phyloP scores from a whole-genome alignment of 441 rosid species.

The Pelargonium australe region DNA sequence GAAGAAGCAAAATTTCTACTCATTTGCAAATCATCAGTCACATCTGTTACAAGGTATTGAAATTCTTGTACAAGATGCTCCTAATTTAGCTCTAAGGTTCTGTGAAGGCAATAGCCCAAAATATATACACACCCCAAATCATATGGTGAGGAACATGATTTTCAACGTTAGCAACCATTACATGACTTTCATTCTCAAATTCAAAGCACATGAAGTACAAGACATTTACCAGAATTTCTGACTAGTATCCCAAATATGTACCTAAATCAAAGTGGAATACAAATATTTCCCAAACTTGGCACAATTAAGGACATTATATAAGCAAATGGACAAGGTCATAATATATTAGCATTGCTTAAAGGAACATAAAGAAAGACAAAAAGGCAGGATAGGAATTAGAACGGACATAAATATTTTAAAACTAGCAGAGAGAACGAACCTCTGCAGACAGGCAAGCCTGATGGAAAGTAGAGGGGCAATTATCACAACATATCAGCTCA shows the following conservation, averaged over 20 bases:
- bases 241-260: no score
- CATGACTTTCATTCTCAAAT: neutral
- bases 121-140: neutral
- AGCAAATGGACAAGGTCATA: neutral
- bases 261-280: neutral
- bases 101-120: neutral
- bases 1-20: neutral
- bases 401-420: conserved; percentile 9
- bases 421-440: conserved; percentile 43
- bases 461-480: conserved; percentile 89
- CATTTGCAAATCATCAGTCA: neutral
- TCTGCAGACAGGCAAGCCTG: conserved; percentile 69
- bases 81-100: neutral
- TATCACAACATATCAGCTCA: conserved; percentile 88
- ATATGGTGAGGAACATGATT: neutral
- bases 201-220: neutral
- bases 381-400: conserved; percentile 13
- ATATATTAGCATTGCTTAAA: neutral
- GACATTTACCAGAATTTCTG: no score
- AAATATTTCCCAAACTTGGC: neutral
- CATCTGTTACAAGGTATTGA: neutral
- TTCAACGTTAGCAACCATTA: neutral
- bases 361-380: conserved; percentile 4
- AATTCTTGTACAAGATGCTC: neutral
- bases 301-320: neutral